A percentile compares a stretch with the other conserved stretches of the same genome.
phyloP scores from a whole-genome alignment of 73 alveolate species.

The Tetrahymena borealis region DNA sequence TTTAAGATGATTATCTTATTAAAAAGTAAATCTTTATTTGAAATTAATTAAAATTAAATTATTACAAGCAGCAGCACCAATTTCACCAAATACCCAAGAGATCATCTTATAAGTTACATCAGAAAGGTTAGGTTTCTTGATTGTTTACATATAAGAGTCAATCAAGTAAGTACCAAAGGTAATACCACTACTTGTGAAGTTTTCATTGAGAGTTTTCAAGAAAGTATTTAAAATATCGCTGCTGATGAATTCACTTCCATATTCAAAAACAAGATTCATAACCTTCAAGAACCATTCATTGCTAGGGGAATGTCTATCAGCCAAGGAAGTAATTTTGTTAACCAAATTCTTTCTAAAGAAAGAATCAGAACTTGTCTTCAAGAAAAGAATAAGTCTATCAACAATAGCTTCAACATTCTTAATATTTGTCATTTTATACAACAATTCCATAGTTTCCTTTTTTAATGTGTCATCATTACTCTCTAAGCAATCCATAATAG shows the following conservation, averaged over 20 bases:
- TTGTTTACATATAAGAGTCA: slow-evolving; percentile 15
- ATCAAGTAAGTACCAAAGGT: slow-evolving; percentile 23
- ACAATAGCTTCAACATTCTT: slow-evolving; percentile 93
- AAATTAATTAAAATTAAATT: background rate
- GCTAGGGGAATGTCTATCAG: slow-evolving; percentile 42
- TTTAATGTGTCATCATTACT: slow-evolving; percentile 94
- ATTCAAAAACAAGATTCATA: slow-evolving; percentile 29
- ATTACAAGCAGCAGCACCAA: slow-evolving; percentile 15
- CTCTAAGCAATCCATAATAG: slow-evolving; percentile 95
- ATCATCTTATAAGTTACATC: slow-evolving; percentile 15
- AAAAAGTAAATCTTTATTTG: background rate
- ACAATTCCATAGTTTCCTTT: slow-evolving; percentile 88
- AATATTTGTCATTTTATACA: slow-evolving; percentile 94
- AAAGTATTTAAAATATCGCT: slow-evolving; percentile 32
- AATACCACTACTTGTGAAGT: slow-evolving; percentile 25
- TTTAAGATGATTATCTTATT: background rate
- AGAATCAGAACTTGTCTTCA: slow-evolving; percentile 24
- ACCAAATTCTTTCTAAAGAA: slow-evolving; percentile 25
- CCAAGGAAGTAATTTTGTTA: slow-evolving; percentile 9
- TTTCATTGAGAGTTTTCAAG: slow-evolving; percentile 34
- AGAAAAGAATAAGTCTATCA: slow-evolving; percentile 68
- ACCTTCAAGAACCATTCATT: slow-evolving; percentile 37
- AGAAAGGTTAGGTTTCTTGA: slow-evolving; percentile 4
- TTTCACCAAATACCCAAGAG: slow-evolving; percentile 42
- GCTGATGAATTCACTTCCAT: slow-evolving; percentile 30